These are phyloP conservation scores for Rickenella mellea DNA, from an alignment of 768 basidiomycete genomes.

Conservation along the genomic window DNA sequence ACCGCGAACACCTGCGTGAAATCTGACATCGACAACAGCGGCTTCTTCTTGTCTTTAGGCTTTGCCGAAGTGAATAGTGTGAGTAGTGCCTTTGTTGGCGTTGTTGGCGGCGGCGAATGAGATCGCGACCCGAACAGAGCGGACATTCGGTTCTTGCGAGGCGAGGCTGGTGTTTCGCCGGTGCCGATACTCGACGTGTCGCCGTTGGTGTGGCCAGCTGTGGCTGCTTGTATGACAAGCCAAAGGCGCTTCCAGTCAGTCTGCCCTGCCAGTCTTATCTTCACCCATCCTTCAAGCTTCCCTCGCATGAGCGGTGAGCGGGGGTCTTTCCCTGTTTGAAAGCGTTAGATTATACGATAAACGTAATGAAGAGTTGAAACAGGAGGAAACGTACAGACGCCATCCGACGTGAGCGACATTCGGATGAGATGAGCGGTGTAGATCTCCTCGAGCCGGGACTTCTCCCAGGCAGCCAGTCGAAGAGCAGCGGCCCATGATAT, in stretches of 20 bases:
- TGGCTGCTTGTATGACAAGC: constrained; percentile 58
- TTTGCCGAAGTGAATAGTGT: constrained; percentile 55
- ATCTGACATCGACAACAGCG: constrained; percentile 57
- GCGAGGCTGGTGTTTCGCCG: constrained; percentile 17
- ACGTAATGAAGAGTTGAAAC: not conserved
- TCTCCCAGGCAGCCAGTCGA: constrained; percentile 89
- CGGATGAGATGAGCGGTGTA: constrained; percentile 92
- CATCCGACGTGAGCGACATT: constrained; percentile 48
- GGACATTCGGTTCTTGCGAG: constrained; percentile 58
- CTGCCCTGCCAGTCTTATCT: constrained; percentile 88
- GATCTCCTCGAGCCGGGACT: constrained; percentile 89
- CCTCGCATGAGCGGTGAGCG: constrained; percentile 59
- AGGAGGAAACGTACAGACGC: constrained; percentile 18
- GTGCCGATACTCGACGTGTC: too few species aligned
- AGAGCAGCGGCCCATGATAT: constrained; percentile 89
- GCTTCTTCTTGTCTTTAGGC: constrained; percentile 64
- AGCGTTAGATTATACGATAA: constrained; percentile 1
- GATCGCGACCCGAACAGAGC: constrained; percentile 46
- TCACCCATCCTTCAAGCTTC: constrained; percentile 85
- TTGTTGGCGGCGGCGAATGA: constrained; percentile 18
- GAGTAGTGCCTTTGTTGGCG: constrained; percentile 27
- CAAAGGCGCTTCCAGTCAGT: constrained; percentile 94
- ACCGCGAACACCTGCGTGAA: constrained; percentile 88
- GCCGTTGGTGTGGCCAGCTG: constrained; percentile 17
- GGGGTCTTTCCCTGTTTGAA: constrained; percentile 32